These are phyloP conservation scores for Plasmodium billcollinsi DNA, from an alignment of 169 alveolate species.

Conservation along the genomic window DNA sequence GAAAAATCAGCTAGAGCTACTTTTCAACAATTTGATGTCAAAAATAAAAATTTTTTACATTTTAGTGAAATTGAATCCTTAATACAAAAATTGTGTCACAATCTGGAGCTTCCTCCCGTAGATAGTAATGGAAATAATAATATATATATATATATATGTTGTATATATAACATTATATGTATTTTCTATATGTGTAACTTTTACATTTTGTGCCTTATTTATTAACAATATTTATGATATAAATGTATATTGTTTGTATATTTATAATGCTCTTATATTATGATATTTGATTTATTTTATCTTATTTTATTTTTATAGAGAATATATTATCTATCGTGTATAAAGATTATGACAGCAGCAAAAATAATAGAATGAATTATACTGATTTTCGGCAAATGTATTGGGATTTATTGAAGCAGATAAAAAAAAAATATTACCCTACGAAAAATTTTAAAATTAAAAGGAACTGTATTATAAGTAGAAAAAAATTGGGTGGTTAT, in stretches of 20 bases:
- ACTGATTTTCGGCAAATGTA: conserved; percentile 75
- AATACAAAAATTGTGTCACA: conserved; percentile 62
- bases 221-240: too few relatives aligned
- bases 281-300: neutral
- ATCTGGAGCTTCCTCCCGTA: conserved; percentile 74
- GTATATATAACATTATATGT: neutral
- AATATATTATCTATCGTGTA: conserved; percentile 63
- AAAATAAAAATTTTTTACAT: conserved; percentile 68
- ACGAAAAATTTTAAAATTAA: conserved; percentile 72
- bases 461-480: conserved; percentile 74
- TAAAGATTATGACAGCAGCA: conserved; percentile 76
- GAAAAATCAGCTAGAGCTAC: conserved; percentile 76
- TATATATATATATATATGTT: neutral
- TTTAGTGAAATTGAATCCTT: conserved; percentile 74
- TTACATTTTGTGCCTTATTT: too few relatives aligned
- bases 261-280: neutral
- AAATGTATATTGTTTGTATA: too few relatives aligned
- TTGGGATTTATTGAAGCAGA: conserved; percentile 72
- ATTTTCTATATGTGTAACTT: too few relatives aligned
- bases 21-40: conserved; percentile 72
- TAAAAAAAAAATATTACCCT: conserved; percentile 71
- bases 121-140: conserved; percentile 41
- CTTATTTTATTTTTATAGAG: conserved; percentile 14
- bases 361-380: conserved; percentile 71
- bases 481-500: conserved; percentile 70